These are phyloP conservation scores for Auriscalpium microsporum DNA, from an alignment of 768 basidiomycete genomes.

Conservation along the genomic window DNA sequence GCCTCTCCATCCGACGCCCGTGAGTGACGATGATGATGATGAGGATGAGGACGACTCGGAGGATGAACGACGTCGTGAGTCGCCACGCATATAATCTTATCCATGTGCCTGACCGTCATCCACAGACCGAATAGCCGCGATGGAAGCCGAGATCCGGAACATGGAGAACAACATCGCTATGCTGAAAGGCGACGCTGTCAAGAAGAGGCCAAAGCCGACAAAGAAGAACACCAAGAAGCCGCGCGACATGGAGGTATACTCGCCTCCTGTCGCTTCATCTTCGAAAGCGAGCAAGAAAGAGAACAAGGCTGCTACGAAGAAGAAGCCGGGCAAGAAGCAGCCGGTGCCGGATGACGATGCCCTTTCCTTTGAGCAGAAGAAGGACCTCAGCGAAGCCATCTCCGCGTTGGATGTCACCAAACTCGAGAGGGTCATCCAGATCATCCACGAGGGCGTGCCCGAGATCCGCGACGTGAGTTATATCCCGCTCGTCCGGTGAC, in stretches of 20 bases:
- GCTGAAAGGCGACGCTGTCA: slow-evolving; percentile 40
- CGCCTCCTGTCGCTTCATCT: slow-evolving; percentile 48
- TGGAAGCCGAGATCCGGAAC: slow-evolving; percentile 76
- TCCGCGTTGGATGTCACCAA: slow-evolving; percentile 72
- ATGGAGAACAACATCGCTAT: slow-evolving; percentile 64
- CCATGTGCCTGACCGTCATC: slow-evolving; percentile 12
- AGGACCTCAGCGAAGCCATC: slow-evolving; percentile 94
- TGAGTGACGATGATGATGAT: slow-evolving; percentile 54
- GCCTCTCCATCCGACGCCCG: slow-evolving; percentile 34
- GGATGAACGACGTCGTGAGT: slow-evolving; percentile 59
- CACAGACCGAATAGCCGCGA: slow-evolving; percentile 60
- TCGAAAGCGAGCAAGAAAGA: slow-evolving; percentile 50
- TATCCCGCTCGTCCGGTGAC: slow-evolving; percentile 7
- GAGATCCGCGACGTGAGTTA: slow-evolving; percentile 83
- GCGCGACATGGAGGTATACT: slow-evolving; percentile 6
- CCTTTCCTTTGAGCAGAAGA: slow-evolving; percentile 94
- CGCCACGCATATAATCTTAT: neutral
- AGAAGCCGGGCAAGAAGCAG: slow-evolving; percentile 62
- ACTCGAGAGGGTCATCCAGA: slow-evolving; percentile 85
- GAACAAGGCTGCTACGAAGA: slow-evolving; percentile 32
- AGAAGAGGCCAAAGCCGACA: slow-evolving; percentile 62
- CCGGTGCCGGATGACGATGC: slow-evolving; percentile 66
- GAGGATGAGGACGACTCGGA: slow-evolving; percentile 59
- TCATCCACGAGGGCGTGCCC: slow-evolving; percentile 91
- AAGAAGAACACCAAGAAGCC: slow-evolving; percentile 43